A percentile compares a stretch with the other conserved stretches of the same genome.
Conservation (phyloP, 441 rosid species). For the Populus hybrid region DNA sequence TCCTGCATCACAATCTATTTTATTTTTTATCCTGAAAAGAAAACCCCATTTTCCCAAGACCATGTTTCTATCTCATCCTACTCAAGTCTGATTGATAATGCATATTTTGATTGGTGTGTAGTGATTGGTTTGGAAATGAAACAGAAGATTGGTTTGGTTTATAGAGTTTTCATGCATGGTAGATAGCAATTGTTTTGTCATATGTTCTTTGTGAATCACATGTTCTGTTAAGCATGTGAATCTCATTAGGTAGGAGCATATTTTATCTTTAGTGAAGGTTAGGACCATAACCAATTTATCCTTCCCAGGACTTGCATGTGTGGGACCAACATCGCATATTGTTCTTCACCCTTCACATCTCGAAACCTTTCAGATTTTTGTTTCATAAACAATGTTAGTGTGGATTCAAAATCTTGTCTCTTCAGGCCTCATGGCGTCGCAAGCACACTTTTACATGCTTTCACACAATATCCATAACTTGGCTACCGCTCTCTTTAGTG, state of each 20-base stretch:
- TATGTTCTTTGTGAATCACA: background rate
- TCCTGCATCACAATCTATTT: no score
- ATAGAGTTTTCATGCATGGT: background rate
- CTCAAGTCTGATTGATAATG: background rate
- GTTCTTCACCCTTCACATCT: background rate
- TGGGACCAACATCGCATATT: background rate
- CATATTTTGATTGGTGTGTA: background rate
- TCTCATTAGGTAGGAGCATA: background rate
- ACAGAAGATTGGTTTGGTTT: background rate
- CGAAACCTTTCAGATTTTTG: background rate
- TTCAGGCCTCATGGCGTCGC: constrained; percentile 11
- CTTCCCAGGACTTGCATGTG: background rate
- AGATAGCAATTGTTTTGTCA: background rate
- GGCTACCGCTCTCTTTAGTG: no score
- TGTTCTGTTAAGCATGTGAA: background rate
- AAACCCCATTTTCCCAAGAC: background rate
- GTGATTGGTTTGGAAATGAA: background rate
- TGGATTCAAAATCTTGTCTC: background rate
- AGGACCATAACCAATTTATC: background rate
- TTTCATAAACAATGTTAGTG: background rate
- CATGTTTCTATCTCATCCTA: background rate
- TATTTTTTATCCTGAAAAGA: background rate
- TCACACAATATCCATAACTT: background rate
- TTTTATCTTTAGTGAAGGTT: background rate
- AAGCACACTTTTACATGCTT: background rate